These are phyloP conservation scores for Yarrowia phangngaensis DNA, from an alignment of 805 yeast genomes.

Conservation along the genomic window DNA sequence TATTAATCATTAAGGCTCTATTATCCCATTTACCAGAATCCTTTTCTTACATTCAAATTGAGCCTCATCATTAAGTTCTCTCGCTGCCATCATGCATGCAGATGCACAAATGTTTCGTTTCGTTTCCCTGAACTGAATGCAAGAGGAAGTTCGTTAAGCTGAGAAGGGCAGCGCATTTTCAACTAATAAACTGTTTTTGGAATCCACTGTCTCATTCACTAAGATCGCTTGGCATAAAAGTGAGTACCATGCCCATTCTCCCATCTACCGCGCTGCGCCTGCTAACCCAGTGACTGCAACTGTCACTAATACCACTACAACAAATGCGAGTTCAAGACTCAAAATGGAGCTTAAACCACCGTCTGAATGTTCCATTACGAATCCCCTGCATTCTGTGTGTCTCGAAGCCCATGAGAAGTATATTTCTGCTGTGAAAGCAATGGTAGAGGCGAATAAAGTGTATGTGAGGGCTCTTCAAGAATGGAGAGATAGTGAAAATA, in stretches of 20 bases:
- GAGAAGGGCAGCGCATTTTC: too few species aligned
- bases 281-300: too few species aligned
- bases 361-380: background rate
- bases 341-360: too few species aligned
- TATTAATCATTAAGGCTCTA: too few species aligned
- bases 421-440: slow-evolving; percentile 1
- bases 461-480: slow-evolving; percentile 1
- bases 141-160: background rate
- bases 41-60: background rate
- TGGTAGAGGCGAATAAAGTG: slow-evolving; percentile 4
- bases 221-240: too few species aligned
- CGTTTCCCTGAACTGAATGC: background rate
- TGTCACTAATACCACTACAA: too few species aligned
- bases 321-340: too few species aligned
- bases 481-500: background rate
- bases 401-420: slow-evolving; percentile 11
- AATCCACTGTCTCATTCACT: too few species aligned
- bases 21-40: too few species aligned
- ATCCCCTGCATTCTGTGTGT: background rate
- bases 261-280: too few species aligned
- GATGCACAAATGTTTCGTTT: background rate
- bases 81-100: background rate
- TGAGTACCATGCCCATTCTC: too few species aligned
- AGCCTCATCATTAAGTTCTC: background rate
- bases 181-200: too few species aligned